These are phyloP conservation scores for Kazachstania viticola DNA, from an alignment of 805 yeast species.

Conservation along the genomic window DNA sequence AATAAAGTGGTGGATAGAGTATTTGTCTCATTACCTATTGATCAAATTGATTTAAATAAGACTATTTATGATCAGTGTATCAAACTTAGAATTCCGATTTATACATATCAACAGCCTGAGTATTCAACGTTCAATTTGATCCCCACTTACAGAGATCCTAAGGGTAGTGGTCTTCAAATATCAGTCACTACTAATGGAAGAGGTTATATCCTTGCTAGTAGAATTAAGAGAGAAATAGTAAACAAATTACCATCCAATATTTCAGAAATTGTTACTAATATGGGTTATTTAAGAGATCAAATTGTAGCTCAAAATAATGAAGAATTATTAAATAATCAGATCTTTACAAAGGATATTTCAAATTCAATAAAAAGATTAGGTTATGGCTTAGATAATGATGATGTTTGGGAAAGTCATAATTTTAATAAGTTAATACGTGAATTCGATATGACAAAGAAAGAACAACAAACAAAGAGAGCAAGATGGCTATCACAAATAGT, in stretches of 20 bases:
- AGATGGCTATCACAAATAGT: conserved; percentile 85
- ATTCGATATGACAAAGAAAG: conserved; percentile 40
- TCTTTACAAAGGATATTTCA: conserved; percentile 9
- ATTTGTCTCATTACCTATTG: conserved; percentile 42
- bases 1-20: conserved; percentile 63
- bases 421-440: conserved; percentile 56
- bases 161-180: conserved; percentile 46
- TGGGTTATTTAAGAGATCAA: conserved; percentile 52
- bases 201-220: conserved; percentile 77
- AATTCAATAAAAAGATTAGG: conserved; percentile 21
- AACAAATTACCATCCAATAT: conserved; percentile 56
- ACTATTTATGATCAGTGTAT: conserved; percentile 41
- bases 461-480: conserved; percentile 46
- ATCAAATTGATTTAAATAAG: conserved; percentile 24
- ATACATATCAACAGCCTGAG: conserved; percentile 62
- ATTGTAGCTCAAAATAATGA: conserved; percentile 42
- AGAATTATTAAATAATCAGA: conserved; percentile 19
- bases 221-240: conserved; percentile 66
- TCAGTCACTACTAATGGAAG: conserved; percentile 81
- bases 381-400: conserved; percentile 44
- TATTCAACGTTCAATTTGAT: conserved; percentile 65
- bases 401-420: conserved; percentile 46
- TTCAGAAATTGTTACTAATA: conserved; percentile 52
- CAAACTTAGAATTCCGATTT: conserved; percentile 65
- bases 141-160: conserved; percentile 60